Evolutionary conservation across 495 filamentous ascomycete genomes (phyloP).

Genomic region (Penicillium coffeae): DNA sequence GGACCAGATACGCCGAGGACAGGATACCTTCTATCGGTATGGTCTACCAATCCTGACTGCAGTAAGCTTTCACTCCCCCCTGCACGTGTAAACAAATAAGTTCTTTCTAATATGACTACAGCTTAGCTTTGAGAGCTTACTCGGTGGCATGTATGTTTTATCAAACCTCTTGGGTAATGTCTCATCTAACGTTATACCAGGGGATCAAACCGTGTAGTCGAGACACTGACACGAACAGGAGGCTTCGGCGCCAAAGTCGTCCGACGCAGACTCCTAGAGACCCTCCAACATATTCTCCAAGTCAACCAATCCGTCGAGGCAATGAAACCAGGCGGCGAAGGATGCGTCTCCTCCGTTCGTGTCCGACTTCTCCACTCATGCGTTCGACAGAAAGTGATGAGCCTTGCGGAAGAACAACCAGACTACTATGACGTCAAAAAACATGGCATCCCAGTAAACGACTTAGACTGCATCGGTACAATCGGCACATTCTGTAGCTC

Average conservation of each 20-base stretch:
- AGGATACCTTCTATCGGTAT: slow-evolving; percentile 67
- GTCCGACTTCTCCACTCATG: slow-evolving; percentile 72
- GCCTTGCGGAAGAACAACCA: slow-evolving; percentile 49
- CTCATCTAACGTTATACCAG: slow-evolving; percentile 6
- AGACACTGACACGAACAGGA: slow-evolving; percentile 73
- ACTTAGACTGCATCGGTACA: slow-evolving; percentile 69
- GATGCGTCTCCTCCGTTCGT: slow-evolving; percentile 64
- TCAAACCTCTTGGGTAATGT: background rate
- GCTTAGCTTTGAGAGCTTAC: slow-evolving; percentile 39
- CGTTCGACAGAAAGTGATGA: slow-evolving; percentile 63
- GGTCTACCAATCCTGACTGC: slow-evolving; percentile 57
- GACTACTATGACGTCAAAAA: slow-evolving; percentile 59
- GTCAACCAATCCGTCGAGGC: slow-evolving; percentile 61
- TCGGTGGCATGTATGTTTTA: slow-evolving; percentile 35
- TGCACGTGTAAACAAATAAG: too few species aligned
- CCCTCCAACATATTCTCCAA: slow-evolving; percentile 71
- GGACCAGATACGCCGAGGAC: slow-evolving; percentile 64
- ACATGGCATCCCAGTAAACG: slow-evolving; percentile 67
- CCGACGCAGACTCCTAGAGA: slow-evolving; percentile 66
- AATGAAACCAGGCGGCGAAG: slow-evolving; percentile 65
- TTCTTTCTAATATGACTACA: slow-evolving; percentile 9
- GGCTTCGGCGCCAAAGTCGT: slow-evolving; percentile 71
- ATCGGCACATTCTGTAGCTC: slow-evolving; percentile 64
- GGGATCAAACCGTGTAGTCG: slow-evolving; percentile 59
- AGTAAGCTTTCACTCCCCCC: slow-evolving; percentile 27